Evolutionary conservation across 163 green algal species (phyloP), one percentile per base, ranked within the genome.

Genomic region (Scenedesmus sp.): DNA sequence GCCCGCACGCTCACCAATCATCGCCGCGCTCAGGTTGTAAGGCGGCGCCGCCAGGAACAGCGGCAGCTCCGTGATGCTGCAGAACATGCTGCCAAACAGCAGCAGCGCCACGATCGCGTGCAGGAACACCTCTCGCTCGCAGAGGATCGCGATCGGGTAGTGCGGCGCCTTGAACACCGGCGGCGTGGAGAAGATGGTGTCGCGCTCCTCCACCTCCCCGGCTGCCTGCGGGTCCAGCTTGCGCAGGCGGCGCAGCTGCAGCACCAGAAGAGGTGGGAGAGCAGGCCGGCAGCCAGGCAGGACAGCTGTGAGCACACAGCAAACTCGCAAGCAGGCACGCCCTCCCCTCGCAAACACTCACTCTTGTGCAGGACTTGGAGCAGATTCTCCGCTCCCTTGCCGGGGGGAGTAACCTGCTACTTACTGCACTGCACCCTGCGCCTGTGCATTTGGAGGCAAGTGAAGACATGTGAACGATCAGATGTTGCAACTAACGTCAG

Each of bases 31-130:
- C 43, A 89, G 61, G 85, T 83, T 89, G 65, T 89, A 89, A 0
- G 85, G 85, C 20, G 61, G 18, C 12, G 35, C n/a, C 2, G 68
- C 42, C 37, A 89, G 42, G 3, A 22, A 59, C 30, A 89, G 42
- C 13, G 85, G 85, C 44, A 89, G 42, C 85, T 72, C 61, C 12
- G 70, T 89, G 20, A 89, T n/a, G 18, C 56, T 53, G 33, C 68
- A 81, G 30, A 89, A 83, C 61, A 68, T 68, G 43, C 43, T 83
- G 15, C 40, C 68, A 44, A 83, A 89, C 13, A 56, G 40, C 40
- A 89, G 40, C 43, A 89, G 43, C 37, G 85, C 76, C n/a, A 87
- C 33, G 35, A 78, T 37, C 18, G 33, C 82, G 61, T 87, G 82
- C 53, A 87, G n/a, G 33, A 79, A 40, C 7, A 87, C n/a, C 18